Evolutionary conservation across 106 monocot genomes (phyloP).

Genomic region (Dioscorea dumetorum): DNA sequence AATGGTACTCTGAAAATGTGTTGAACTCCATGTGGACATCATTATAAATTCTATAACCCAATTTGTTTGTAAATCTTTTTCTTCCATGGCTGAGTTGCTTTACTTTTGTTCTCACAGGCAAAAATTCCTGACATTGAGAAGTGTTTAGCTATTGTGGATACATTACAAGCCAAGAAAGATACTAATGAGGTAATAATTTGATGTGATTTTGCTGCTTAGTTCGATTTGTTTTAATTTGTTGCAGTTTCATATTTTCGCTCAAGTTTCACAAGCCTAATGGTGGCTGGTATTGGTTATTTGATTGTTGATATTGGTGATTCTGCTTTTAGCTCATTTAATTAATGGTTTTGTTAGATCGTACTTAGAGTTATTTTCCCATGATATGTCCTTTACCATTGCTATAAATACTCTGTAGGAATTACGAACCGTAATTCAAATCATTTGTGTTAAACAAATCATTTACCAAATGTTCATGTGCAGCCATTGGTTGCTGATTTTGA

Average conservation of each 20-base stretch:
- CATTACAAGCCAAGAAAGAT: constrained; percentile 86
- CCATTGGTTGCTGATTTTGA: constrained; percentile 84
- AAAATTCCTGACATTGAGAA: constrained; percentile 98
- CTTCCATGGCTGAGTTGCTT: background rate
- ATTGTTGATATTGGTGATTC: too few relatives aligned
- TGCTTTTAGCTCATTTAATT: too few relatives aligned
- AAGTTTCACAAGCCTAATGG: background rate
- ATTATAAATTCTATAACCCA: background rate
- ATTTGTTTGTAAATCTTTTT: background rate
- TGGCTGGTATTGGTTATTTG: background rate
- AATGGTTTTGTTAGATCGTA: too few relatives aligned
- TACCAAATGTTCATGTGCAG: constrained; percentile 21
- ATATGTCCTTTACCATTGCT: too few relatives aligned
- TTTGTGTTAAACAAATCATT: too few relatives aligned
- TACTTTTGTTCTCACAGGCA: constrained; percentile 37
- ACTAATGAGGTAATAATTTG: constrained; percentile 58
- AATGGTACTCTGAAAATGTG: background rate
- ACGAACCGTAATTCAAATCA: too few relatives aligned
- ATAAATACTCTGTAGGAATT: too few relatives aligned
- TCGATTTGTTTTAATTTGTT: too few relatives aligned
- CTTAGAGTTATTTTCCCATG: too few relatives aligned
- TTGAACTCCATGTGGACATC: background rate
- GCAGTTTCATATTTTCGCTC: too few relatives aligned
- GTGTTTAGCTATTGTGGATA: constrained; percentile 81
- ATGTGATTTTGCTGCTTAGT: too few relatives aligned